A percentile compares a stretch with the other conserved stretches of the same genome.
These are phyloP conservation scores for Fraxinus dipetala DNA, from an alignment of 305 asterid species.

Conservation along the genomic window DNA sequence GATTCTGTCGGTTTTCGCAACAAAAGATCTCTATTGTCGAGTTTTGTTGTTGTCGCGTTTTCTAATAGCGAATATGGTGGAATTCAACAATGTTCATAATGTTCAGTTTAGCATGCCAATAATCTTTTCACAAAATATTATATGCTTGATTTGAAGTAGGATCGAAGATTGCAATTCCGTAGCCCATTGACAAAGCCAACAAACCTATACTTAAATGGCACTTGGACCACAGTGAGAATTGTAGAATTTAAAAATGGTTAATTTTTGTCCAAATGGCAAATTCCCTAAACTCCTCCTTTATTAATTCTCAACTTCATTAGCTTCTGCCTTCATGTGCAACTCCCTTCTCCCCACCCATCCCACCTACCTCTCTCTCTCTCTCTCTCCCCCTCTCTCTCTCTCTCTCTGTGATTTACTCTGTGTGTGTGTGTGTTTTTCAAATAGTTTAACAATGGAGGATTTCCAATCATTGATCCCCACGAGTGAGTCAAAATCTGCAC, in stretches of 20 bases:
- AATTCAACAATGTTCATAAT: not conserved
- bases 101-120: not conserved
- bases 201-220: conserved; percentile 18
- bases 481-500: conserved; percentile 22
- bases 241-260: conserved; percentile 7
- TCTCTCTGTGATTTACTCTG: not conserved
- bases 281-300: conserved; percentile 19
- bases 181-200: conserved; percentile 34
- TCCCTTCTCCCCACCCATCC: not conserved
- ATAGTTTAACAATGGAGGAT: conserved; percentile 39
- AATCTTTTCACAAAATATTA: not conserved
- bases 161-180: conserved; percentile 35
- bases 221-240: conserved; percentile 19
- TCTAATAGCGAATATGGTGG: not conserved
- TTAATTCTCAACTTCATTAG: conserved; percentile 21
- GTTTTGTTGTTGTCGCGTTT: not conserved
- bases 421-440: not conserved
- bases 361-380: not conserved
- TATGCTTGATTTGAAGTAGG: conserved; percentile 22
- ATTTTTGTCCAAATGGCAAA: conserved; percentile 28
- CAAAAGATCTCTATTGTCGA: not conserved
- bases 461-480: conserved; percentile 34
- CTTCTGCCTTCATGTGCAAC: conserved; percentile 18
- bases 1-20: not conserved
- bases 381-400: not conserved